A percentile compares a stretch with the other conserved stretches of the same genome.
These are phyloP conservation scores for Helotiales sp. DNA, from an alignment of 2,329 filamentous ascomycete species.

Conservation along the genomic window DNA sequence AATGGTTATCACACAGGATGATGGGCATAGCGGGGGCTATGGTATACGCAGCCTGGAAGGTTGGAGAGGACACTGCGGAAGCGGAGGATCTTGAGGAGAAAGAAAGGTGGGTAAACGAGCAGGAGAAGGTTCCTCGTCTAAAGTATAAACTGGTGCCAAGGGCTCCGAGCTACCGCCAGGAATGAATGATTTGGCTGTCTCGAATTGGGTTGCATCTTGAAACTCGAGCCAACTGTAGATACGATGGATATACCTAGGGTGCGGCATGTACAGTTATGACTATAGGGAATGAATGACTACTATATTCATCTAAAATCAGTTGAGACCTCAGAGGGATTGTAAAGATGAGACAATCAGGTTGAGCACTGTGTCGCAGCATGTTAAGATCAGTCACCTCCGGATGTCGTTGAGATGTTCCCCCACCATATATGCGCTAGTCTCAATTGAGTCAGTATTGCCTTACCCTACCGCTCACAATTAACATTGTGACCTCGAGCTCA, in stretches of 20 bases:
- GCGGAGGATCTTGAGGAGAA: constrained; percentile 13
- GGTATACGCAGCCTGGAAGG: constrained; percentile 28
- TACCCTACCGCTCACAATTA: no score
- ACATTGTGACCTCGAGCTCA: background rate
- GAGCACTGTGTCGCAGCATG: no score
- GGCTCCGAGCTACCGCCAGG: background rate
- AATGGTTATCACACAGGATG: constrained; percentile 12
- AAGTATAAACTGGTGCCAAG: background rate
- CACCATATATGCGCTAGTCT: background rate
- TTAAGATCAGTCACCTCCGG: no score
- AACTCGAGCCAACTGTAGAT: no score
- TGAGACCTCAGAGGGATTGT: no score
- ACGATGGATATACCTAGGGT: no score
- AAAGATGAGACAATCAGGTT: no score
- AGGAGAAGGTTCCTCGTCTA: background rate
- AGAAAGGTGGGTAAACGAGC: background rate
- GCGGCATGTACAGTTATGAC: no score
- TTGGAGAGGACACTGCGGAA: constrained; percentile 19
- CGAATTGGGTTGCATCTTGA: background rate
- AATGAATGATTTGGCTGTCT: no score
- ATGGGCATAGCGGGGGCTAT: constrained; percentile 38
- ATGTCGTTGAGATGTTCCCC: no score
- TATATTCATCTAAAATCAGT: no score
- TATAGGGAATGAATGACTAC: no score
- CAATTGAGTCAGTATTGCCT: background rate